phyloP scores from a whole-genome alignment of 192 early-diverging fungal genomes.

The Linnemannia hyalina region DNA sequence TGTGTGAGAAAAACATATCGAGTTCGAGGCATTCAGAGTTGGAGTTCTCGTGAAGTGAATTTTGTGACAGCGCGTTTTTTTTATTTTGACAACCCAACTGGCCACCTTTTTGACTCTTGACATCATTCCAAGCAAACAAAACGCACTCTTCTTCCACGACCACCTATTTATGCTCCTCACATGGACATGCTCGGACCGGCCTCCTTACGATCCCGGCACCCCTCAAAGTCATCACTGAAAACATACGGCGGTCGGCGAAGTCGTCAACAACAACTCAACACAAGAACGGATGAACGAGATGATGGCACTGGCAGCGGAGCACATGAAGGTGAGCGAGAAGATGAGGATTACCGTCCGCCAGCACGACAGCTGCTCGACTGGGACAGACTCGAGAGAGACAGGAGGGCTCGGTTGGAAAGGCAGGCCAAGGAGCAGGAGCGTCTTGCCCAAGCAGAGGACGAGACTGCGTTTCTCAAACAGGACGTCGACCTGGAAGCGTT shows the following conservation, averaged over 20 bases:
- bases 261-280: background rate
- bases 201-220: conserved; percentile 40
- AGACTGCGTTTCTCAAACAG: background rate
- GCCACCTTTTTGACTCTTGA: background rate
- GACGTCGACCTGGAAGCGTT: background rate
- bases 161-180: background rate
- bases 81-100: background rate
- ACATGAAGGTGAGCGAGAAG: background rate
- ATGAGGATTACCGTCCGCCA: background rate
- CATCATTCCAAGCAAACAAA: background rate
- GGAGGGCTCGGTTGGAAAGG: conserved; percentile 20
- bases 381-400: conserved; percentile 36
- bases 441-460: background rate
- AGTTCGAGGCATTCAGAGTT: too few species aligned
- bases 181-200: conserved; percentile 49
- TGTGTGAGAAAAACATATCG: too few species aligned
- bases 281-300: background rate
- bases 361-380: conserved; percentile 36
- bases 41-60: too few species aligned
- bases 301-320: background rate
- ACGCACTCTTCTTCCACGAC: background rate
- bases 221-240: conserved; percentile 26
- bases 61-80: background rate
- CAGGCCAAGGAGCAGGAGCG: background rate
- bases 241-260: conserved; percentile 34